Conservation (phyloP, 305 asterid genomes). For the Solanum hybrid region DNA sequence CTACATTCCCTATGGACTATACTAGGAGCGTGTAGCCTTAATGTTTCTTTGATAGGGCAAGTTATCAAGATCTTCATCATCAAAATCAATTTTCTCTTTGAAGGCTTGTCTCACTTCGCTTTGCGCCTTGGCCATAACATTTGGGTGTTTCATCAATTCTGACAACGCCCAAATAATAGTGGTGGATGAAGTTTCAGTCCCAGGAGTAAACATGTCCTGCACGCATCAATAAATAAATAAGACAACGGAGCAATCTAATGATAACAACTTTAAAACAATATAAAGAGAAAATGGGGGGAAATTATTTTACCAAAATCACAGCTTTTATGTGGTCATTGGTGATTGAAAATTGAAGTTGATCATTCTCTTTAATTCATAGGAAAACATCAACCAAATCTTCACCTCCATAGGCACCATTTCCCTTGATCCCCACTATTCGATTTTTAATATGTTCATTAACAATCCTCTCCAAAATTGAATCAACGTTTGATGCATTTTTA, state of each 20-base stretch:
- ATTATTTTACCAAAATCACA: constrained; percentile 7
- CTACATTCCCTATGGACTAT: too few species aligned
- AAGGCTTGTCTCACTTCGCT: constrained; percentile 12
- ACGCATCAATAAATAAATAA: background rate
- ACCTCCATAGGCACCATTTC: background rate
- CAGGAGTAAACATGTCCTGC: constrained; percentile 9
- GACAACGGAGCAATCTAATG: background rate
- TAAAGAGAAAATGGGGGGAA: background rate
- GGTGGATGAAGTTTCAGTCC: background rate
- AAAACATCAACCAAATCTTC: constrained; percentile 21
- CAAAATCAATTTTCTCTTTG: background rate
- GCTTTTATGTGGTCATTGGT: constrained; percentile 15
- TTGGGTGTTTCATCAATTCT: constrained; percentile 6
- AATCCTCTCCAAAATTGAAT: background rate
- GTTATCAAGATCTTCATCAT: background rate
- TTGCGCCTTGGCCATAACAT: constrained; percentile 12
- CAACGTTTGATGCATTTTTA: background rate
- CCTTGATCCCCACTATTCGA: background rate
- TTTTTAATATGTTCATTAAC: background rate
- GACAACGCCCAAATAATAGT: constrained; percentile 9
- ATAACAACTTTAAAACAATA: background rate
- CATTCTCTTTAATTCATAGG: constrained; percentile 6
- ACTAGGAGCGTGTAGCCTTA: constrained; percentile 8
- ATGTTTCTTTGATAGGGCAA: constrained; percentile 3
- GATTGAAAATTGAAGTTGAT: constrained; percentile 6